Conservation (phyloP, 441 rosid species). For the Adansonia rubrostipa region DNA sequence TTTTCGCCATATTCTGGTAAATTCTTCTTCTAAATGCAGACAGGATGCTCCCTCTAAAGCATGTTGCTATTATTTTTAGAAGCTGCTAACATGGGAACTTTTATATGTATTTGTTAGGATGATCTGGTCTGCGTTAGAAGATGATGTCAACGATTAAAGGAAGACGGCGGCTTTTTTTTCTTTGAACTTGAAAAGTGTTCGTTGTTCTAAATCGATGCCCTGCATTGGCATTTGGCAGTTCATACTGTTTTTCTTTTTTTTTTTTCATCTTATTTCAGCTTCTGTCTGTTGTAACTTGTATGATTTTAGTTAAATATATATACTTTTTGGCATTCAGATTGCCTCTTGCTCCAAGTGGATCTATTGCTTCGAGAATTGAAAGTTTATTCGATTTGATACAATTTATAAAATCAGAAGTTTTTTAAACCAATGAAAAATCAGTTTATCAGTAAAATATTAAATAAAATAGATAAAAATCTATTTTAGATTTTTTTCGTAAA, state of each 20-base stretch:
- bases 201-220: conserved; percentile 24
- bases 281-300: conserved; percentile 38
- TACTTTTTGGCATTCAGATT: neutral
- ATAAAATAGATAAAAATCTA: too few species aligned
- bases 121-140: conserved; percentile 78
- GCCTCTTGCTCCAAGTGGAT: too few species aligned
- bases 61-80: neutral
- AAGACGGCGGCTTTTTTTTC: neutral
- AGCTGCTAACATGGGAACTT: conserved; percentile 12
- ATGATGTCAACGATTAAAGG: conserved; percentile 41
- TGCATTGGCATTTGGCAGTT: conserved; percentile 11
- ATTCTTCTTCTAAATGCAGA: conserved; percentile 8
- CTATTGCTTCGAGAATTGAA: too few species aligned
- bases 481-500: too few species aligned
- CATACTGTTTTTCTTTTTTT: neutral
- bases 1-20: conserved; percentile 84
- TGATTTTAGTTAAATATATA: conserved; percentile 1
- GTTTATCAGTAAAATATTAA: too few species aligned
- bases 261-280: conserved; percentile 11
- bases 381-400: too few species aligned
- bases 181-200: neutral
- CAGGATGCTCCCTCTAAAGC: neutral
- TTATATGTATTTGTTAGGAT: conserved; percentile 51
- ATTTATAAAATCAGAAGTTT: too few species aligned
- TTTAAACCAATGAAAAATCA: too few species aligned